Conservation (phyloP, 768 basidiomycete species). For the Megacollybia marginata region DNA sequence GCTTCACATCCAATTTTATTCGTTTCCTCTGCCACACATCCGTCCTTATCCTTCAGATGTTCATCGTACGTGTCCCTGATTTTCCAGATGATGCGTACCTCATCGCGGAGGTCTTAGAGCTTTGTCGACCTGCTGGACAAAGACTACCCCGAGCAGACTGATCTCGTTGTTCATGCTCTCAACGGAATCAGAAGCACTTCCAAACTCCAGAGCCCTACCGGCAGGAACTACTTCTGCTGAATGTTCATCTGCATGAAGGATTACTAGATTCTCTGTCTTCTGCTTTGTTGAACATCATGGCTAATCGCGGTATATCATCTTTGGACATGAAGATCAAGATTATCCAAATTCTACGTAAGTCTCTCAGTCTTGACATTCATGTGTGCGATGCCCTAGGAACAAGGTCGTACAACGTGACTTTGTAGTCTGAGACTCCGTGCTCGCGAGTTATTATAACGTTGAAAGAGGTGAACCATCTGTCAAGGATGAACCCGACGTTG, state of each 20-base stretch:
- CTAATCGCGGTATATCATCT: conserved; percentile 55
- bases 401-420: conserved; percentile 84
- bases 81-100: neutral
- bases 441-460: conserved; percentile 80
- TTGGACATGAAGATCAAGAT: conserved; percentile 82
- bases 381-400: conserved; percentile 90
- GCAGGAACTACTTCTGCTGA: conserved; percentile 96
- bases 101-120: conserved; percentile 69
- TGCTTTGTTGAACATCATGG: conserved; percentile 84
- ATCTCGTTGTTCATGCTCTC: conserved; percentile 87
- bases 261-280: conserved; percentile 87
- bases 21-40: conserved; percentile 89
- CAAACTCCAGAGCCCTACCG: conserved; percentile 91
- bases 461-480: conserved; percentile 93
- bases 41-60: conserved; percentile 94
- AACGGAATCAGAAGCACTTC: conserved; percentile 95
- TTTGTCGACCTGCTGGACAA: conserved; percentile 94
- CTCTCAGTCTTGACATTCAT: conserved; percentile 90
- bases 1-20: conserved; percentile 92
- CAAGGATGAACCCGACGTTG: conserved; percentile 85
- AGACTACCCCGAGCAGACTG: conserved; percentile 86
- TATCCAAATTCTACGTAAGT: conserved; percentile 82
- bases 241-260: conserved; percentile 97
- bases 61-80: conserved; percentile 63
- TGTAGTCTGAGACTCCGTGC: no score